These are phyloP conservation scores for Cladosporium sp. DNA, from an alignment of 2,329 filamentous ascomycete species.

Conservation along the genomic window DNA sequence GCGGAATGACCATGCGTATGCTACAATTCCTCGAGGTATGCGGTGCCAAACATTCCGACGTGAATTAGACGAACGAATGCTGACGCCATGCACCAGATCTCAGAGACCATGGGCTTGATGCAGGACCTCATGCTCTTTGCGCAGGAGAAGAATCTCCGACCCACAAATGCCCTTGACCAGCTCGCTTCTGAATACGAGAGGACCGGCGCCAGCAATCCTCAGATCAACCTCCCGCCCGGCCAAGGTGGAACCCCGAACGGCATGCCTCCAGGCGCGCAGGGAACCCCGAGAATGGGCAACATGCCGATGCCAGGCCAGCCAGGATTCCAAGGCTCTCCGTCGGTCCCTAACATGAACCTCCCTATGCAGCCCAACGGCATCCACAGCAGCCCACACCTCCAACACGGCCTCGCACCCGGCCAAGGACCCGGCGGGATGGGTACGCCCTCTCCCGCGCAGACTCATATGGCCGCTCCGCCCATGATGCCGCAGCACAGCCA, in stretches of 20 bases:
- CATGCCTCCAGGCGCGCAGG: slow-evolving; percentile 15
- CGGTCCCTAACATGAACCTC: slow-evolving; percentile 48
- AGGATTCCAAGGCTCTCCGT: slow-evolving; percentile 41
- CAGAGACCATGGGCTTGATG: slow-evolving; percentile 61
- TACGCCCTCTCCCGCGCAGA: slow-evolving; percentile 39
- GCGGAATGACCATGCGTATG: slow-evolving; percentile 51
- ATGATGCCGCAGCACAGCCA: slow-evolving; percentile 55
- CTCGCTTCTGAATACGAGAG: slow-evolving; percentile 40
- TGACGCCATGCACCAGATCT: slow-evolving; percentile 41
- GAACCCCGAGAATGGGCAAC: slow-evolving; percentile 30
- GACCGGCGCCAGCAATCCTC: slow-evolving; percentile 32
- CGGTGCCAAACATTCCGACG: slow-evolving; percentile 1
- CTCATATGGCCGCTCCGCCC: slow-evolving; percentile 40
- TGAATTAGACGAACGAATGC: slow-evolving; percentile 5
- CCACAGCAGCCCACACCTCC: slow-evolving; percentile 41
- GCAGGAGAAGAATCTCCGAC: slow-evolving; percentile 47
- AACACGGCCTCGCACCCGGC: slow-evolving; percentile 18
- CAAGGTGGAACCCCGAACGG: slow-evolving; percentile 27
- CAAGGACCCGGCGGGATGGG: slow-evolving; percentile 9
- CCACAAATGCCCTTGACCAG: slow-evolving; percentile 49
- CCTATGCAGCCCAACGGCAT: slow-evolving; percentile 45
- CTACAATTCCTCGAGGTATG: slow-evolving; percentile 58
- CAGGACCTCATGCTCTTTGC: slow-evolving; percentile 53
- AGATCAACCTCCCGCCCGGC: slow-evolving; percentile 37
- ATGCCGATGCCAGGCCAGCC: slow-evolving; percentile 27